These are phyloP conservation scores for Globisporangium recalcitrans DNA, from an alignment of 352 stramenopile genomes.

Conservation along the genomic window DNA sequence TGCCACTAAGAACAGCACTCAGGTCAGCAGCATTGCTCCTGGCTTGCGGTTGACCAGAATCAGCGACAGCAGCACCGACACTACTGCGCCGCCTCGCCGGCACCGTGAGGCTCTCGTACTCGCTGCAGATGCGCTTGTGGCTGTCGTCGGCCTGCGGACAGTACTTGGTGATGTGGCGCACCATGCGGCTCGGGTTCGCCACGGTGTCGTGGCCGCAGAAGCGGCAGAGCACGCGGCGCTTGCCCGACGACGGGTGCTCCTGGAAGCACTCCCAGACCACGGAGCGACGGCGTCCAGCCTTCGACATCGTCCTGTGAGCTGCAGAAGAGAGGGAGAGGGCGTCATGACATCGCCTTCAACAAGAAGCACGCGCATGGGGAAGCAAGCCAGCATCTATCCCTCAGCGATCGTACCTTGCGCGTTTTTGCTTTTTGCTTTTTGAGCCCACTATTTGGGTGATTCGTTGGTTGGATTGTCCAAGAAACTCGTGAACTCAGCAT, in stretches of 20 bases:
- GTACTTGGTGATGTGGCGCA: constrained; percentile 40
- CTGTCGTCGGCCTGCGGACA: constrained; percentile 35
- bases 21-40: not conserved
- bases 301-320: constrained; percentile 28
- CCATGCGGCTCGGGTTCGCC: constrained; percentile 40
- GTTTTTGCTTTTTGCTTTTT: too few species aligned
- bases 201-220: constrained; percentile 44
- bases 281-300: constrained; percentile 32
- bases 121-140: constrained; percentile 38
- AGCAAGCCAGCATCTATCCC: too few species aligned
- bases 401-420: too few species aligned
- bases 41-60: not conserved
- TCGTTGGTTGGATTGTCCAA: too few species aligned
- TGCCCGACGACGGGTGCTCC: constrained; percentile 27
- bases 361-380: too few species aligned
- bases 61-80: not conserved
- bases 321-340: not conserved
- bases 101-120: constrained; percentile 34
- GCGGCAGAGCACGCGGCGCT: constrained; percentile 42
- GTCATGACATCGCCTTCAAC: too few species aligned
- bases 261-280: constrained; percentile 43
- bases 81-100: constrained; percentile 18
- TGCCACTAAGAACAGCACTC: not conserved
- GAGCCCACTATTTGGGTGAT: too few species aligned
- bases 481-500: too few species aligned